These are phyloP conservation scores for Coemansia sp. DNA, from an alignment of 192 early-diverging fungal genomes.

Conservation along the genomic window DNA sequence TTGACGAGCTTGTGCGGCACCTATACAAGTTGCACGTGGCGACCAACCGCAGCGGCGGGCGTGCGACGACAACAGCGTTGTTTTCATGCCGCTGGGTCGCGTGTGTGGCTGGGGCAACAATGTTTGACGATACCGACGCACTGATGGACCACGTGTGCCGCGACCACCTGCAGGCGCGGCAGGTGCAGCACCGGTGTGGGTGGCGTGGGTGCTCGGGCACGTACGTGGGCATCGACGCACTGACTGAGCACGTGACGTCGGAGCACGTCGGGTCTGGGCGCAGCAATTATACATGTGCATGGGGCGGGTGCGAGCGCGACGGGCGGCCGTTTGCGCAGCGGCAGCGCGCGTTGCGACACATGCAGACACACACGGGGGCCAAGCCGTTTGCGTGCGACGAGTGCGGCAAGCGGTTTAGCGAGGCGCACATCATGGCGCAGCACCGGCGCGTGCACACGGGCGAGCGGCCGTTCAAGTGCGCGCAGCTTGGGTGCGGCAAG, in stretches of 20 bases:
- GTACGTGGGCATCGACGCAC: slow-evolving; percentile 32
- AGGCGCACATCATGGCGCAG: slow-evolving; percentile 73
- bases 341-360: slow-evolving; percentile 73
- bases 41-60: slow-evolving; percentile 27
- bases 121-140: slow-evolving; percentile 47
- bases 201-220: slow-evolving; percentile 62
- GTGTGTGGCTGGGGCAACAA: slow-evolving; percentile 54
- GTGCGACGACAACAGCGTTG: slow-evolving; percentile 2
- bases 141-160: slow-evolving; percentile 61
- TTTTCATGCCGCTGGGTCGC: slow-evolving; percentile 62
- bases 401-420: slow-evolving; percentile 79
- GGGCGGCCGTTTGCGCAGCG: slow-evolving; percentile 66
- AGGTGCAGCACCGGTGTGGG: slow-evolving; percentile 63
- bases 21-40: slow-evolving; percentile 51
- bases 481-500: slow-evolving; percentile 59
- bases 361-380: slow-evolving; percentile 82
- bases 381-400: slow-evolving; percentile 75
- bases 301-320: slow-evolving; percentile 59
- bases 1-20: slow-evolving; percentile 51
- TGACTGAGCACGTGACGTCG: slow-evolving; percentile 41
- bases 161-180: slow-evolving; percentile 52
- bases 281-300: slow-evolving; percentile 48
- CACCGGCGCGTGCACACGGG: too few relatives aligned
- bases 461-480: slow-evolving; percentile 70
- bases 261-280: slow-evolving; percentile 50